Percentiles rank a stretch among this genome's conserved stretches.
phyloP scores from a whole-genome alignment of 2,329 filamentous ascomycete genomes.

The Mollisia scopiformis region DNA sequence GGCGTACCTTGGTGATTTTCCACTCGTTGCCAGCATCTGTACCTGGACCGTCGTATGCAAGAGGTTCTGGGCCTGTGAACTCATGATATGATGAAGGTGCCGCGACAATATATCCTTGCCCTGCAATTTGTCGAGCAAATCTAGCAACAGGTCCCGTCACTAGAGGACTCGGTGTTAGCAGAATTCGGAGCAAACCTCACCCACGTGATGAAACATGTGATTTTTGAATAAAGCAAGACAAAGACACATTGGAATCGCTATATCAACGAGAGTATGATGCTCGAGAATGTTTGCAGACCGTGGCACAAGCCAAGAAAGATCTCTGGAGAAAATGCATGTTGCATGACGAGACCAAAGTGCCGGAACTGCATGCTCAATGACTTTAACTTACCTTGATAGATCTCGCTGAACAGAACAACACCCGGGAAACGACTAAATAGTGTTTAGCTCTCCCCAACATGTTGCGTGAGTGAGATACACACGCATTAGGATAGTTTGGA shows the following conservation, averaged over 20 bases:
- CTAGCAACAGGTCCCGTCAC: conserved; percentile 89
- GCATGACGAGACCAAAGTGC: too few relatives aligned
- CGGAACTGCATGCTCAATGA: too few relatives aligned
- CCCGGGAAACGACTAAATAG: conserved; percentile 73
- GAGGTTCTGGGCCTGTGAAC: conserved; percentile 81
- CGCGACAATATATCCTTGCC: conserved; percentile 91
- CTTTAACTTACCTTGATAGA: conserved; percentile 77
- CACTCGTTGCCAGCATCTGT: conserved; percentile 86
- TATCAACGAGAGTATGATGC: too few relatives aligned
- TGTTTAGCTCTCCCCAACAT: conserved; percentile 9
- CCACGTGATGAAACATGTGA: neutral
- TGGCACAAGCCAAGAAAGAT: too few relatives aligned
- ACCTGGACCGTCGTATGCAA: conserved; percentile 85
- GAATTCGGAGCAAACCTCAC: neutral
- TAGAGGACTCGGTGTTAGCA: conserved; percentile 37
- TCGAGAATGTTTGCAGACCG: too few relatives aligned
- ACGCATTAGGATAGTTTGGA: conserved; percentile 84
- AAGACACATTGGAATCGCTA: neutral
- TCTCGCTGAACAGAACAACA: conserved; percentile 88
- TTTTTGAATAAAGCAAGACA: neutral
- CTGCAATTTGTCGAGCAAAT: conserved; percentile 89
- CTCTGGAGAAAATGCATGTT: too few relatives aligned
- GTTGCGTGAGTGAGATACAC: conserved; percentile 38
- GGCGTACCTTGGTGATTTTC: conserved; percentile 82
- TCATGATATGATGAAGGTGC: conserved; percentile 93